Evolutionary conservation across 768 basidiomycete species (phyloP).

Genomic region (Rhodosporidiobolus odoratus): DNA sequence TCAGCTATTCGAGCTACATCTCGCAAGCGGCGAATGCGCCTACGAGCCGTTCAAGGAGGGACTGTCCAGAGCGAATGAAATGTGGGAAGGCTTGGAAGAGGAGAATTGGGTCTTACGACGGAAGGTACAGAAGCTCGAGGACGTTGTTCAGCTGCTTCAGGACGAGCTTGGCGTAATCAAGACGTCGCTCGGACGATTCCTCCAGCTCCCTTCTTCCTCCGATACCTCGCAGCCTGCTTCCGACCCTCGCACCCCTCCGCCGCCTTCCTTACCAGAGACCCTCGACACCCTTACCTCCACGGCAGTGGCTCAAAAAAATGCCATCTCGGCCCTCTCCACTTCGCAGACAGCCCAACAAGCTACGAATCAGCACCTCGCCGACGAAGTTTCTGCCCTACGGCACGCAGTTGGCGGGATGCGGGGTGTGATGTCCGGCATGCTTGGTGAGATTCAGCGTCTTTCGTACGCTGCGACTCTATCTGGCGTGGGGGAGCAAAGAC

Average conservation of each 20-base stretch:
- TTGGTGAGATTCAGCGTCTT: constrained; percentile 1
- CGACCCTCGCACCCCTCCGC: background rate
- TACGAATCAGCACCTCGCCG: constrained; percentile 16
- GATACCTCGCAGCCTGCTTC: background rate
- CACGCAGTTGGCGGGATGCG: constrained; percentile 13
- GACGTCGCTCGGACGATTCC: constrained; percentile 1
- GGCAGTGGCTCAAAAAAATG: background rate
- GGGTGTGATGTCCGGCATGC: constrained; percentile 6
- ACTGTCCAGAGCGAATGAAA: background rate
- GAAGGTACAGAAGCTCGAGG: constrained; percentile 2
- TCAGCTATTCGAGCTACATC: background rate
- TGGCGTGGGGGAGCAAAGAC: background rate
- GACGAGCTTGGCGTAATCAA: background rate
- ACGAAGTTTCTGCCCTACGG: constrained; percentile 7
- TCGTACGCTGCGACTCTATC: background rate
- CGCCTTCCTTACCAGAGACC: background rate
- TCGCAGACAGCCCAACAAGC: constrained; percentile 8
- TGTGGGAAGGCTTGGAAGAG: background rate
- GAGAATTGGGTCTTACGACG: constrained; percentile 6
- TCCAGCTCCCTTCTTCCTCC: background rate
- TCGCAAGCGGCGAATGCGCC: constrained; percentile 10
- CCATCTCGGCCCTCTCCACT: constrained; percentile 3
- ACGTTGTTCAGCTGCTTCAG: background rate
- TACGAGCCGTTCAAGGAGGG: constrained; percentile 16
- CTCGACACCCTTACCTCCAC: background rate